A percentile compares a stretch with the other conserved stretches of the same genome.
phyloP scores from a whole-genome alignment of 2,329 filamentous ascomycete species.

The Colletotrichum sp. region DNA sequence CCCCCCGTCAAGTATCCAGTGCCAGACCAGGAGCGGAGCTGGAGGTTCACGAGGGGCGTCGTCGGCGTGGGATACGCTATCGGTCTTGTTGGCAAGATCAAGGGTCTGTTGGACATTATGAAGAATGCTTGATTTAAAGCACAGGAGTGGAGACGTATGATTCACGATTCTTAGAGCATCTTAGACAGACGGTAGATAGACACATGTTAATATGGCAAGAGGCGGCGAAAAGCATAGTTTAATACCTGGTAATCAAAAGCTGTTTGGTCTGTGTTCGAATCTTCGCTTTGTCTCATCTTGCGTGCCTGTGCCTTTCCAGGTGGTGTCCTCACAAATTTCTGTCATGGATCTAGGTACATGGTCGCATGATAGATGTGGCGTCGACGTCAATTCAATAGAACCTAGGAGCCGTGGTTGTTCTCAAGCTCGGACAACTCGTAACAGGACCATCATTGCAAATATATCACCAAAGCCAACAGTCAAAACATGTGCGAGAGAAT shows the following conservation, averaged over 20 bases:
- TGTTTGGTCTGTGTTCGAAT: background rate
- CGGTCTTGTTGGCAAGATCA: constrained; percentile 39
- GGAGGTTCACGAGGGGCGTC: constrained; percentile 66
- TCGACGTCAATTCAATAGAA: background rate
- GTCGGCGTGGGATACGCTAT: constrained; percentile 66
- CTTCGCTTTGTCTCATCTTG: background rate
- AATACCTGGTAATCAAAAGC: background rate
- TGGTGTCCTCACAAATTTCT: background rate
- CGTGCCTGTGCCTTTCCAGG: background rate
- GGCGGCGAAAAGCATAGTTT: background rate
- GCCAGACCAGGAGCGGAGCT: constrained; percentile 64
- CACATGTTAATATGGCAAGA: background rate
- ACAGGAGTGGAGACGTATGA: background rate
- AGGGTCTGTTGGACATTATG: constrained; percentile 45
- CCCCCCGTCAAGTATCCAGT: constrained; percentile 83
- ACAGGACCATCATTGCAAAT: background rate
- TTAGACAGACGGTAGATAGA: background rate
- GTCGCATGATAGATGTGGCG: background rate
- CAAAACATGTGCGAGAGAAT: background rate
- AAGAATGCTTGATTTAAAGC: constrained; percentile 39
- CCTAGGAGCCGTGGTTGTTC: background rate
- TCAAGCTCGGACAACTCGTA: background rate
- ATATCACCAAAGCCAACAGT: background rate
- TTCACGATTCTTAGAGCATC: background rate
- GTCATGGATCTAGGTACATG: background rate